A percentile compares a stretch with the other conserved stretches of the same genome.
phyloP scores from a whole-genome alignment of 2,329 filamentous ascomycete genomes.

The Sporothrix euskadiensis region DNA sequence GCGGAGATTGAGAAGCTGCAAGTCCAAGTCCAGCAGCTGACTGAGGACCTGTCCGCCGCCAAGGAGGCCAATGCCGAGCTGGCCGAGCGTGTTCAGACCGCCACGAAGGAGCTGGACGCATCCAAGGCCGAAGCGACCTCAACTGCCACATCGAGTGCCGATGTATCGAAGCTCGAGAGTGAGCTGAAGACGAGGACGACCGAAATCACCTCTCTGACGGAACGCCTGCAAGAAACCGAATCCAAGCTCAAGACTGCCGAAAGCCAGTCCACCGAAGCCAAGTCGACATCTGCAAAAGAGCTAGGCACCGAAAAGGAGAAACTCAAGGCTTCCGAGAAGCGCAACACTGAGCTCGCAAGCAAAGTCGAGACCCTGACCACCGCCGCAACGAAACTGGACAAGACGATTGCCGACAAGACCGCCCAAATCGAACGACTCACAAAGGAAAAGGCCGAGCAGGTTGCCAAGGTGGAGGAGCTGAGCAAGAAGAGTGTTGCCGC shows the following conservation, averaged over 20 bases:
- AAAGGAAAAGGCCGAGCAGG: constrained; percentile 34
- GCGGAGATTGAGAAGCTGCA: constrained; percentile 71
- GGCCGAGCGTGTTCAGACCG: constrained; percentile 65
- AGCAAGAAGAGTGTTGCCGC: neutral
- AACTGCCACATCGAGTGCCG: neutral
- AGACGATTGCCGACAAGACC: constrained; percentile 49
- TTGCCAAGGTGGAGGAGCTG: constrained; percentile 26
- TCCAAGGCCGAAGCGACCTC: neutral
- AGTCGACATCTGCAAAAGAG: constrained; percentile 38
- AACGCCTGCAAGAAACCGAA: constrained; percentile 49
- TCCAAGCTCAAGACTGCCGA: constrained; percentile 50
- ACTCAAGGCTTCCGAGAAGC: constrained; percentile 41
- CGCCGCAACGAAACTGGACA: constrained; percentile 46
- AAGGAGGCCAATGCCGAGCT: constrained; percentile 71
- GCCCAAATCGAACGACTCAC: constrained; percentile 46
- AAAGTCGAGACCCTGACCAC: constrained; percentile 43
- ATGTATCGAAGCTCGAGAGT: constrained; percentile 38
- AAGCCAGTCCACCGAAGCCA: constrained; percentile 40
- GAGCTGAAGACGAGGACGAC: constrained; percentile 49
- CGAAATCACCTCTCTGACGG: constrained; percentile 53
- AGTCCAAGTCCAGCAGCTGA: constrained; percentile 65
- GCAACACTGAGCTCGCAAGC: constrained; percentile 44
- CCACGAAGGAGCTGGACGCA: constrained; percentile 60
- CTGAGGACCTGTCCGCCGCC: constrained; percentile 64
- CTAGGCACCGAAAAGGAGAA: constrained; percentile 39